Evolutionary conservation across 768 basidiomycete species (phyloP).

Genomic region (Amanita pseudoporphyria): DNA sequence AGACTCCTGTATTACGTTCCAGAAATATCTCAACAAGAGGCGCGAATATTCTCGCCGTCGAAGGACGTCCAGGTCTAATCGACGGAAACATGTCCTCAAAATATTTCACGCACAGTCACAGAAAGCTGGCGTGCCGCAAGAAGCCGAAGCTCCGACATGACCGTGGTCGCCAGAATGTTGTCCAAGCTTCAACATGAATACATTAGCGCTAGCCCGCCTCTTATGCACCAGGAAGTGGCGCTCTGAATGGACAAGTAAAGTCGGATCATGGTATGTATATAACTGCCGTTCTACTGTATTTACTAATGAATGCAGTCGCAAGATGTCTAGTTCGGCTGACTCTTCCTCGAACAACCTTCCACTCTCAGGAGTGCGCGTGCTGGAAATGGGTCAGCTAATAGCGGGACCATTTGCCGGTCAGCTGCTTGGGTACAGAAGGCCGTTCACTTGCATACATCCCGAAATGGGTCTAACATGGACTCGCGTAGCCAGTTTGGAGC

Average conservation of each 20-base stretch:
- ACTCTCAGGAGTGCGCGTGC: slow-evolving; percentile 50
- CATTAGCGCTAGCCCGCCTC: neutral
- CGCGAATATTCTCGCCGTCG: too few relatives aligned
- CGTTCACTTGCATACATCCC: neutral
- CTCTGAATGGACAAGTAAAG: neutral
- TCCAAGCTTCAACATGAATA: neutral
- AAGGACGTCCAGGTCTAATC: too few relatives aligned
- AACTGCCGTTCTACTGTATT: neutral
- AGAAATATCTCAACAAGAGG: too few relatives aligned
- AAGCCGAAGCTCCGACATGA: too few relatives aligned
- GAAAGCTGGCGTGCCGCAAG: too few relatives aligned
- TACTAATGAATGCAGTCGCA: neutral
- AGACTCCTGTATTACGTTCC: too few relatives aligned
- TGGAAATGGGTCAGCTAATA: slow-evolving; percentile 64
- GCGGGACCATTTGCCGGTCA: slow-evolving; percentile 70
- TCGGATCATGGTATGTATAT: neutral
- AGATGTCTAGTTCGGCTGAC: neutral
- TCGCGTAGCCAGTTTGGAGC: slow-evolving; percentile 54
- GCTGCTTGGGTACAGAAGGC: slow-evolving; percentile 58
- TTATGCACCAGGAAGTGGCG: neutral
- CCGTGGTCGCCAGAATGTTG: too few relatives aligned
- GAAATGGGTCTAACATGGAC: neutral
- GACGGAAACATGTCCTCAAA: too few relatives aligned
- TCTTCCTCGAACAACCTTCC: slow-evolving; percentile 34
- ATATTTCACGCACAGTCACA: too few relatives aligned